Base-by-base conservation (phyloP, 805 yeast species). In the Jamesozyma lodderae region DNA sequence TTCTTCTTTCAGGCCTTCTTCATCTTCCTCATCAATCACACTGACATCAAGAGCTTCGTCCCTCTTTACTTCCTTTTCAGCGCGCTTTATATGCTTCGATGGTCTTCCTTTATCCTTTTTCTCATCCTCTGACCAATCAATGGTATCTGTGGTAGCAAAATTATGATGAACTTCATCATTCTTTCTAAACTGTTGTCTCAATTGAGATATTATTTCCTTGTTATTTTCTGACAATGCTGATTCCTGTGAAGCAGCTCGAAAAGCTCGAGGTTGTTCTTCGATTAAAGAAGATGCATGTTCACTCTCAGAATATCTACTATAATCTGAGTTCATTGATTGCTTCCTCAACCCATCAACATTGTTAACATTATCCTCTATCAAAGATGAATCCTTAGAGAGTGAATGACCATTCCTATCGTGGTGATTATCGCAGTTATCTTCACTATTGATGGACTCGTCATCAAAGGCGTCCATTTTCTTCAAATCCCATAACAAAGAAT, bases 401-500 rank as follows among this genome's bases (percentile, higher is more conserved):
- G 26, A 20, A 7, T 11, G 8, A 9, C 7, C 22, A 11, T 24
- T 14, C 8, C 14, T 11, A 10, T 5, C 21, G n/a, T n/a, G n/a
- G n/a, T n/a, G n/a, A n/a, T n/a, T n/a, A n/a, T 20, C 16, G n/a
- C n/a, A n/a, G n/a, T n/a, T n/a, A 9, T 30, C 19, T 13, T 32
- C 33, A 27, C 22, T 19, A n/a, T 22, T n/a, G 6, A 14, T n/a
- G 4, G 23, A 26, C 3, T 9, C 20, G 23, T n/a, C 31, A 22
- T 31, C 29, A 15, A 44, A 29, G 4, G 25, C 39, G 24, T 37
- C 36, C 37, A 39, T 28, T 32, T 43, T 40, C 30, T 55, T 53
- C 39, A 59, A 37, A 38, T 57, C 61, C 63, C 62, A 59, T 5
- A 56, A 37, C 10, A 60, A 35, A 5, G 62, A 50, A 40, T 60